Conservation (phyloP, 2,329 filamentous ascomycete species). For the Microcyclospora pomicola region DNA sequence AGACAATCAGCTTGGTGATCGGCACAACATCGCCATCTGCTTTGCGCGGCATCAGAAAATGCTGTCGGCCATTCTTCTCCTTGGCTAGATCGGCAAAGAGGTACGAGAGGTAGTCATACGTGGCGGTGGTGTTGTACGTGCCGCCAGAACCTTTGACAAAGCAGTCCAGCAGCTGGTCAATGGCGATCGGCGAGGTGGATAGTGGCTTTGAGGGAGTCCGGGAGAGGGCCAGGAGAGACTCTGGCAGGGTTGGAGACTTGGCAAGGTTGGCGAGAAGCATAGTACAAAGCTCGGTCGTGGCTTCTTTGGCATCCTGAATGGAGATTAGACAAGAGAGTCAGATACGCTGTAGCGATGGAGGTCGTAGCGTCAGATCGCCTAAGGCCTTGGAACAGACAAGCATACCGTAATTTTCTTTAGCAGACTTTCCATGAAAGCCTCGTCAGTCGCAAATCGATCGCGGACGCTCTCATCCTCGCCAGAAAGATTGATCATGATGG, state of each 20-base stretch:
- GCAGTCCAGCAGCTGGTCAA: constrained; percentile 87
- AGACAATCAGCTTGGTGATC: constrained; percentile 81
- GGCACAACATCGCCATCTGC: constrained; percentile 73
- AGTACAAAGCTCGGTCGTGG: constrained; percentile 68
- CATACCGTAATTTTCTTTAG: constrained; percentile 61
- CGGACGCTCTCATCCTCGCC: constrained; percentile 59
- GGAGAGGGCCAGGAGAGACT: constrained; percentile 49
- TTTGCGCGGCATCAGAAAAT: constrained; percentile 58
- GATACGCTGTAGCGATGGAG: neutral
- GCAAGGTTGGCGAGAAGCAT: constrained; percentile 90
- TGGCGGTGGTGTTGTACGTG: constrained; percentile 67
- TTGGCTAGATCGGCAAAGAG: constrained; percentile 84
- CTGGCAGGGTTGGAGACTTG: constrained; percentile 62
- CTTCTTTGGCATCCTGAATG: constrained; percentile 53
- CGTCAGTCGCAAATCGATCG: constrained; percentile 58
- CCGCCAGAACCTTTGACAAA: constrained; percentile 86
- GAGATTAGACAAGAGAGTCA: neutral
- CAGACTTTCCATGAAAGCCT: constrained; percentile 63
- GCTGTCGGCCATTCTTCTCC: constrained; percentile 53
- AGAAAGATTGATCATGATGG: constrained; percentile 76
- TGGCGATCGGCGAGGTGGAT: constrained; percentile 55
- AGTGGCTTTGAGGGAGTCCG: constrained; percentile 56
- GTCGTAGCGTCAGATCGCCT: too few relatives aligned
- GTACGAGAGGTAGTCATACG: constrained; percentile 89
- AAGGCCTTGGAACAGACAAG: constrained; percentile 17